Conservation (phyloP, 805 yeast genomes). For the Metschnikowia continentalis region DNA sequence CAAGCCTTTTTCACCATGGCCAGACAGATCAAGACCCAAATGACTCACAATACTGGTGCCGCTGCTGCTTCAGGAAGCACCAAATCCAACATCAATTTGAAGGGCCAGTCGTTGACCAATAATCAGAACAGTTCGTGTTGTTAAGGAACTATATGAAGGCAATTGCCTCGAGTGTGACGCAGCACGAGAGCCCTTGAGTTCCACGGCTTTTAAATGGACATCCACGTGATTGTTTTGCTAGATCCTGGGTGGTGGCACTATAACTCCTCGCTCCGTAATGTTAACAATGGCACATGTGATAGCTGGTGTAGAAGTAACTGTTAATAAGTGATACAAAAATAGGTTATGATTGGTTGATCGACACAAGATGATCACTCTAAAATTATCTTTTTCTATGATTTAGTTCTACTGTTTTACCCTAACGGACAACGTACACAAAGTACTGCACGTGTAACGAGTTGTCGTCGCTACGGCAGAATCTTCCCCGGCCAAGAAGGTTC, state of each 20-base stretch:
- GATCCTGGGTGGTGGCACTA: background rate
- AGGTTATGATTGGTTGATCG: too few species aligned
- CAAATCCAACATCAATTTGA: slow-evolving; percentile 66
- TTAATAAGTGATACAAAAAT: too few species aligned
- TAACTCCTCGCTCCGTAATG: background rate
- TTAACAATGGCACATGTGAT: background rate
- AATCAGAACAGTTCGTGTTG: slow-evolving; percentile 40
- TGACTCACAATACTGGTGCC: slow-evolving; percentile 61
- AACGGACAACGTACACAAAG: slow-evolving; percentile 37
- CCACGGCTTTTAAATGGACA: background rate
- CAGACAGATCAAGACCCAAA: slow-evolving; percentile 93
- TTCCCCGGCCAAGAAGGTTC: slow-evolving; percentile 55
- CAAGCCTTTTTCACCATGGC: slow-evolving; percentile 99
- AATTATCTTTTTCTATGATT: too few species aligned
- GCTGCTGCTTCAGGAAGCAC: slow-evolving; percentile 31
- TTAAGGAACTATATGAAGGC: slow-evolving; percentile 15
- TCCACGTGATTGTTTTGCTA: background rate
- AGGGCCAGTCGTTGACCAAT: slow-evolving; percentile 56
- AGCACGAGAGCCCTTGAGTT: background rate
- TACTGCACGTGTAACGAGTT: slow-evolving; percentile 53
- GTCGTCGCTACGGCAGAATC: slow-evolving; percentile 43
- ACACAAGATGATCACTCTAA: too few species aligned
- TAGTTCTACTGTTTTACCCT: background rate
- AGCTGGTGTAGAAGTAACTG: background rate
- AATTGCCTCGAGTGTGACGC: background rate